phyloP scores from a whole-genome alignment of 371 early-diverging fungal species.

The Mucor circinelloides region DNA sequence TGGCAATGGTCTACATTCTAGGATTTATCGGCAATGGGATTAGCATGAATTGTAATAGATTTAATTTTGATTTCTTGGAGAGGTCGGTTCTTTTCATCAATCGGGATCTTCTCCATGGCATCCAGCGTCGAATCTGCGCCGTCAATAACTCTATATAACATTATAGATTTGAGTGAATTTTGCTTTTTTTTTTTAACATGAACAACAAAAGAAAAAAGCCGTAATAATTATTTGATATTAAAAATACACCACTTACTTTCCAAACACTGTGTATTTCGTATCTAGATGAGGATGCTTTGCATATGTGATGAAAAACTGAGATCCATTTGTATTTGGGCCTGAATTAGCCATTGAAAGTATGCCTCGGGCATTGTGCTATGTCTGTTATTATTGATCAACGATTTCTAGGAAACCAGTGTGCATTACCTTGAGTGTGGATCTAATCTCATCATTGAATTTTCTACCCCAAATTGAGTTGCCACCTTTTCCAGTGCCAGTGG shows the following conservation, averaged over 20 bases:
- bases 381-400: background rate
- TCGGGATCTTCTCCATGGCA: slow-evolving; percentile 84
- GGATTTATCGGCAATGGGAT: slow-evolving; percentile 85
- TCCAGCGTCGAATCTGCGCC: slow-evolving; percentile 86
- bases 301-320: slow-evolving; percentile 94
- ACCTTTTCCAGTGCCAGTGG: slow-evolving; percentile 88
- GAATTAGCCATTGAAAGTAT: slow-evolving; percentile 94
- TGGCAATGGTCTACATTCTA: slow-evolving; percentile 43
- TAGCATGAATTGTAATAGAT: slow-evolving; percentile 92
- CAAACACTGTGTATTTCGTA: slow-evolving; percentile 93
- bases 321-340: slow-evolving; percentile 89
- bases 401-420: background rate
- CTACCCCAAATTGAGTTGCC: slow-evolving; percentile 87
- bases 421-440: slow-evolving; percentile 74
- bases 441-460: slow-evolving; percentile 89
- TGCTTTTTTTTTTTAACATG: background rate
- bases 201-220: background rate
- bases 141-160: slow-evolving; percentile 75
- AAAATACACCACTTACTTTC: slow-evolving; percentile 64
- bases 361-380: slow-evolving; percentile 86
- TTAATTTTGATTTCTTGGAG: slow-evolving; percentile 79
- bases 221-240: background rate
- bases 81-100: slow-evolving; percentile 85
- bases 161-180: background rate
- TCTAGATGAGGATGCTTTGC: slow-evolving; percentile 85